Base-by-base conservation (phyloP, 2,329 filamentous ascomycete species). In the Exophiala bonariae region DNA sequence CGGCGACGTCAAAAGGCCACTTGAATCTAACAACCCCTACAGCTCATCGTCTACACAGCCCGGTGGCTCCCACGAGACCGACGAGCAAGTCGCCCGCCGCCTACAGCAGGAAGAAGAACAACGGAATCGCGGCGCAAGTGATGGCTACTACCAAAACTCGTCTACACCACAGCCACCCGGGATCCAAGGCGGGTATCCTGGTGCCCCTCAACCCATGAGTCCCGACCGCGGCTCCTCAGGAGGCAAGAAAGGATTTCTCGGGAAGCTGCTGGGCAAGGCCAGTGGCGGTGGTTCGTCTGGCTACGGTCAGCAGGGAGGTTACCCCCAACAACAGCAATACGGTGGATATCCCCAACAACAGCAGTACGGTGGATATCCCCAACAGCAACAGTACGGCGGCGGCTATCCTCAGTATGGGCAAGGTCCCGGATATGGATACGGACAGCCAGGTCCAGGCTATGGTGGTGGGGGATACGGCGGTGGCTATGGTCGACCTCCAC, bases 31-130 rank as follows among this genome's bases (percentile, higher is more conserved):
- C 63, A 91, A 91, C 62, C 87, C 87, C 1, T 92, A 87, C 69
- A 73, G 77, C 26, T 60, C 58, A 41, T 13, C 54, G 56, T 26
- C 23, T 11, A 26, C 6, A 6, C 42, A 60, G 59, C 49, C 63
- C 66, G 43, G 64, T 75, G 18, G 19, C 10, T 19, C 30, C 22
- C 80, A 80, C 48, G 83, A 86, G 31, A 45, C 44, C 37, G 89
- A 95, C 63, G 89, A 86, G 49, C 78, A 77, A 19, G 73, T 91
- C 8, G 90, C 91, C 6, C 79, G 87, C 32, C 80, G 83, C 62
- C 73, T 96, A 33, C 91, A 96, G 66, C 86, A 86, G 35, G 87
- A 96, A 67, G 90, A 96, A 67, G 79, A 95, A 55, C 18, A 48
- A 49, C 19, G 44, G 16, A 30, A 49, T 19, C 51, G 49, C 7